Evolutionary conservation across 139 green algal genomes (phyloP), one percentile per base, ranked within the genome.

Genomic region (Volvox africanus): DNA sequence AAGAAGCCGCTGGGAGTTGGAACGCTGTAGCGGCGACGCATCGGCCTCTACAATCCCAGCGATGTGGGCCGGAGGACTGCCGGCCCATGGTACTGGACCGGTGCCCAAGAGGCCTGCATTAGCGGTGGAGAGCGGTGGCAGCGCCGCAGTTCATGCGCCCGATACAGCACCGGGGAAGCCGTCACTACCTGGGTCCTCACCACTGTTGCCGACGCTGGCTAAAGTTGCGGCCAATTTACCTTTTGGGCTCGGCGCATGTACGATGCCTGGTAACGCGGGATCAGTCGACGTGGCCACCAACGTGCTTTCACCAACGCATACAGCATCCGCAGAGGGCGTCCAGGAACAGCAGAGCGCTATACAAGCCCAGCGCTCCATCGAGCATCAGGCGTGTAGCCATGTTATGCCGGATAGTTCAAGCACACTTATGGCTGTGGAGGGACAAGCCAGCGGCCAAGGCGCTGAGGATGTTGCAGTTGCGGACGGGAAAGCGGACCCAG

Each of bases 1-100:
- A 35, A 30, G 86, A 55, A 90, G 86, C 32, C 71, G 86, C 44
- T 90, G 86, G 86, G 86, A 90, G 86, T 55, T 90, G 71, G 86
- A 90, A 55, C 50, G 36, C 24, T 61, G 67, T 33, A 65, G 61
- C 81, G 30, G 61, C 61, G 81, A 30, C 14, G 61, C 26, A 5
- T 14, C 50, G 2, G 80, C 50, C 14, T 20, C 78, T 35, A 44
- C 80, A 0, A 24, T 44, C 11, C 21, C 65, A 28, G 65, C 65
- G 2, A 73, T 28, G 24, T 24, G 21, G 21, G 65, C 65, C 5
- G 65, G 44, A 55, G 44, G 44, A 55, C 44, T 55, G 44, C 44
- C 44, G 44, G 44, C 44, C 44, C 44, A 55, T 55, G 73, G 26
- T 21, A 22, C 75, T 30, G 80, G 69, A 30, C 80, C 80, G 1